A percentile compares a stretch with the other conserved stretches of the same genome.
Conservation (phyloP, 1,284 basidiomycete species). For the Cutaneotrichosporon sp. region DNA sequence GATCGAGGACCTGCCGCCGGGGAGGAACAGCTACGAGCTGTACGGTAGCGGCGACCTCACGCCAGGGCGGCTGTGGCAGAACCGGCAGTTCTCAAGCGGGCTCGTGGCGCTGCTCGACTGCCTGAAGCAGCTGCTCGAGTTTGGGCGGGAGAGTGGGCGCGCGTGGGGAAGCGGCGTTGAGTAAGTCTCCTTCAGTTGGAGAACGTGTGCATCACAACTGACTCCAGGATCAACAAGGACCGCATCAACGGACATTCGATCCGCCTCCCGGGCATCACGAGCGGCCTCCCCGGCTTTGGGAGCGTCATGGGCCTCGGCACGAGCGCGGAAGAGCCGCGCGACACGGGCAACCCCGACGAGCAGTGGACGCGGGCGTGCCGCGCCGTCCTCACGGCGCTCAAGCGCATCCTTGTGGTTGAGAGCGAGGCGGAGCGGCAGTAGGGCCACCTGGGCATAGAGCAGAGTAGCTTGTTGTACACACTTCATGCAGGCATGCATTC, state of each 20-base stretch:
- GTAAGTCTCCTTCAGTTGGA: constrained; percentile 25
- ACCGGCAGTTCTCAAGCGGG: constrained; percentile 90
- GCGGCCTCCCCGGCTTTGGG: constrained; percentile 63
- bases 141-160: constrained; percentile 71
- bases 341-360: constrained; percentile 64
- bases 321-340: constrained; percentile 12
- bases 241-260: constrained; percentile 94
- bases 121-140: constrained; percentile 84
- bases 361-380: constrained; percentile 91
- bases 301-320: constrained; percentile 50
- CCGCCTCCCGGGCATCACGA: constrained; percentile 69
- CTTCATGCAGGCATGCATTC: not conserved
- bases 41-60: constrained; percentile 87
- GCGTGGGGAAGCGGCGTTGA: constrained; percentile 59
- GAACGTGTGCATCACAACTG: not conserved
- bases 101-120: constrained; percentile 97
- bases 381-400: constrained; percentile 84
- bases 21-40: constrained; percentile 82
- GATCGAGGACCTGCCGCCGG: constrained; percentile 80
- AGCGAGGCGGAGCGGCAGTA: constrained; percentile 38
- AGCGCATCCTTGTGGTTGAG: constrained; percentile 58
- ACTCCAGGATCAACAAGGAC: constrained; percentile 79
- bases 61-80: constrained; percentile 74
- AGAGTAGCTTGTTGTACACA: constrained; percentile 3
- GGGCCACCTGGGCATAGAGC: too few relatives aligned